phyloP scores from a whole-genome alignment of 306 rosid genomes.

The Canavalia gladiata region DNA sequence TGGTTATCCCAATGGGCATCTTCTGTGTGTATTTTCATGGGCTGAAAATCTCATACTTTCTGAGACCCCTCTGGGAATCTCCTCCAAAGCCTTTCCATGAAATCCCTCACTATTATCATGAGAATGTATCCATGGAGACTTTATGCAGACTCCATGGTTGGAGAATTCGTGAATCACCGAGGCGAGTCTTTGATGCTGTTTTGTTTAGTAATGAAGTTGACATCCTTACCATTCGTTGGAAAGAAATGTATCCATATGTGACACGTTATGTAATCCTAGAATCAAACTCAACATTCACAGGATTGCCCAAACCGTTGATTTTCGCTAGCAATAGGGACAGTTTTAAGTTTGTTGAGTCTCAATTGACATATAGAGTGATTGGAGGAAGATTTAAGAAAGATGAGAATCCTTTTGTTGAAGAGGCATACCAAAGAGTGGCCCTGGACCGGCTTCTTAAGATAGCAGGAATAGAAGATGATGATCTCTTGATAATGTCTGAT shows the following conservation, averaged over 20 bases:
- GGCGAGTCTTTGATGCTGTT: constrained; percentile 87
- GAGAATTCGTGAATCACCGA: constrained; percentile 75
- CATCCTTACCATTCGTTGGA: constrained; percentile 82
- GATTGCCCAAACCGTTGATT: constrained; percentile 65
- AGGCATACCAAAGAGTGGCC: constrained; percentile 83
- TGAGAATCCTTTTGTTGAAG: constrained; percentile 86
- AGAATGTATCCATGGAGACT: constrained; percentile 73
- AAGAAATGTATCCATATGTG: constrained; percentile 75
- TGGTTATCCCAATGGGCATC: constrained; percentile 59
- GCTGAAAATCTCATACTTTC: constrained; percentile 76
- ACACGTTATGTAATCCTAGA: constrained; percentile 79
- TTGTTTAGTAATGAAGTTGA: constrained; percentile 83
- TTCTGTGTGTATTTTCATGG: constrained; percentile 74
- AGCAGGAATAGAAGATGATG: constrained; percentile 85
- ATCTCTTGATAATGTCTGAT: constrained; percentile 88
- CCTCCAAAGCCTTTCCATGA: constrained; percentile 82
- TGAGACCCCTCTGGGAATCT: constrained; percentile 90
- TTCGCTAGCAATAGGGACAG: constrained; percentile 63
- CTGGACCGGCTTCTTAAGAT: constrained; percentile 73
- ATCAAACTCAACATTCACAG: constrained; percentile 86
- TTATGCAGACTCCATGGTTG: constrained; percentile 88
- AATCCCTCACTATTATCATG: constrained; percentile 83
- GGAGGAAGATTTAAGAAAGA: constrained; percentile 81
- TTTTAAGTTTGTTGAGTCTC: constrained; percentile 68
- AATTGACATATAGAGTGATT: constrained; percentile 66